phyloP scores from a whole-genome alignment of 2,329 filamentous ascomycete genomes.

The Mycocentrospora acerina region DNA sequence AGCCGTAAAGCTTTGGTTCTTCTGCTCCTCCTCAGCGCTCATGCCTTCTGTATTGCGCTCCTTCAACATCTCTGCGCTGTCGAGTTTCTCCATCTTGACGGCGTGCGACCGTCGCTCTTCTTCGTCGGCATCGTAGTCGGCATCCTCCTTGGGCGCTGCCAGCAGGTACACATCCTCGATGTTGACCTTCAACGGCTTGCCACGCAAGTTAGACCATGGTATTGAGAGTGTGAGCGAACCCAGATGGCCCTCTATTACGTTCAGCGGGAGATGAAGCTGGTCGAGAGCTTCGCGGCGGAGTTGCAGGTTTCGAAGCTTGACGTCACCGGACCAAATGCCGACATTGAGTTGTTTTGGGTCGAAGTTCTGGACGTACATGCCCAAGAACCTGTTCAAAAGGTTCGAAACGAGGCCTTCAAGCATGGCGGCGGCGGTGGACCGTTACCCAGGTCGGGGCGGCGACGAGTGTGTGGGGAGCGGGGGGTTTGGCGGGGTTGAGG shows the following conservation, averaged over 20 bases:
- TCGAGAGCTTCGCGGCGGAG: conserved; percentile 93
- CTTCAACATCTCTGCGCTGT: conserved; percentile 92
- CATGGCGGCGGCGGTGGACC: conserved; percentile 69
- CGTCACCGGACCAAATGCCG: conserved; percentile 98
- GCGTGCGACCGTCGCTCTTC: conserved; percentile 82
- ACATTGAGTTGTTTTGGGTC: conserved; percentile 97
- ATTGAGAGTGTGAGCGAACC: conserved; percentile 90
- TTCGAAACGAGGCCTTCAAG: conserved; percentile 96
- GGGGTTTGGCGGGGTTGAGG: conserved; percentile 21
- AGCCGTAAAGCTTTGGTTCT: conserved; percentile 96
- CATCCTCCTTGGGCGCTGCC: conserved; percentile 92
- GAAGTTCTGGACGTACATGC: conserved; percentile 99
- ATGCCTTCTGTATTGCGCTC: conserved; percentile 90
- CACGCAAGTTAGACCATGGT: conserved; percentile 94
- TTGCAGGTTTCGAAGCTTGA: conserved; percentile 90
- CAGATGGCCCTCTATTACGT: conserved; percentile 93
- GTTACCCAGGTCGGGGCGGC: conserved; percentile 69
- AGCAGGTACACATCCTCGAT: conserved; percentile 97
- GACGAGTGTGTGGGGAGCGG: conserved; percentile 5
- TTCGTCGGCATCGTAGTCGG: conserved; percentile 88
- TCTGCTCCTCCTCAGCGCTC: conserved; percentile 92
- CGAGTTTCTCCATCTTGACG: conserved; percentile 98
- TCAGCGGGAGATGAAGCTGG: conserved; percentile 93
- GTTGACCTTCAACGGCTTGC: conserved; percentile 89
- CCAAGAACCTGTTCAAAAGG: conserved; percentile 97